Conservation (phyloP, 768 basidiomycete species). For the Rhizopogon sp. region DNA sequence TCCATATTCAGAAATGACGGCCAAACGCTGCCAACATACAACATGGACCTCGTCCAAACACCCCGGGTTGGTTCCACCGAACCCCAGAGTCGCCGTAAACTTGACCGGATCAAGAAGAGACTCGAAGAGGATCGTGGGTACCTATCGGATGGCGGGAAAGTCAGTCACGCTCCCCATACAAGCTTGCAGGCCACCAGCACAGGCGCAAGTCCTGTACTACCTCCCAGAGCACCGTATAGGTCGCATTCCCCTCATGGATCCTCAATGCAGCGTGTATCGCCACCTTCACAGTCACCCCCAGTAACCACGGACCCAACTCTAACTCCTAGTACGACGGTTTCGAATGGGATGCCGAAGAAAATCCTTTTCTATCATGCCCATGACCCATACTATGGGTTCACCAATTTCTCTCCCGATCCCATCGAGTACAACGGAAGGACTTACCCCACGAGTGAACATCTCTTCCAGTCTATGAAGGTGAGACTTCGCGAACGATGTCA, state of each 20-base stretch:
- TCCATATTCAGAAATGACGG: background rate
- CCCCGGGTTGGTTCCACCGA: constrained; percentile 23
- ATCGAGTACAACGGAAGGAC: constrained; percentile 32
- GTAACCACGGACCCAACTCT: background rate
- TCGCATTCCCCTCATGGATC: background rate
- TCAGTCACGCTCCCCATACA: constrained; percentile 23
- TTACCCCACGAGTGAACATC: constrained; percentile 44
- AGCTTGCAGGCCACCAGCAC: constrained; percentile 17
- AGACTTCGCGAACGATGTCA: constrained; percentile 2
- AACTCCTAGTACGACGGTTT: background rate
- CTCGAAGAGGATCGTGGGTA: constrained; percentile 23
- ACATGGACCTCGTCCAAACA: constrained; percentile 27
- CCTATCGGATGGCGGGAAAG: constrained; percentile 21
- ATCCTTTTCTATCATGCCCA: constrained; percentile 28
- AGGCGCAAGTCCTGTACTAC: background rate
- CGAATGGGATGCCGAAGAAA: constrained; percentile 15
- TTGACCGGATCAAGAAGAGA: constrained; percentile 26
- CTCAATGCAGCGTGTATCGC: background rate
- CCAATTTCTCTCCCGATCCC: constrained; percentile 39
- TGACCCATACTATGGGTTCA: constrained; percentile 35
- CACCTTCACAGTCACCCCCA: background rate
- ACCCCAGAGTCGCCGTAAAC: constrained; percentile 19
- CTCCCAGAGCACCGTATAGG: constrained; percentile 13
- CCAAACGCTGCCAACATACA: constrained; percentile 9
- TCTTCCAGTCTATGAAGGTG: constrained; percentile 43